Base-by-base conservation (phyloP, 2,329 filamentous ascomycete species). In the Kalaharituber pfeilii region DNA sequence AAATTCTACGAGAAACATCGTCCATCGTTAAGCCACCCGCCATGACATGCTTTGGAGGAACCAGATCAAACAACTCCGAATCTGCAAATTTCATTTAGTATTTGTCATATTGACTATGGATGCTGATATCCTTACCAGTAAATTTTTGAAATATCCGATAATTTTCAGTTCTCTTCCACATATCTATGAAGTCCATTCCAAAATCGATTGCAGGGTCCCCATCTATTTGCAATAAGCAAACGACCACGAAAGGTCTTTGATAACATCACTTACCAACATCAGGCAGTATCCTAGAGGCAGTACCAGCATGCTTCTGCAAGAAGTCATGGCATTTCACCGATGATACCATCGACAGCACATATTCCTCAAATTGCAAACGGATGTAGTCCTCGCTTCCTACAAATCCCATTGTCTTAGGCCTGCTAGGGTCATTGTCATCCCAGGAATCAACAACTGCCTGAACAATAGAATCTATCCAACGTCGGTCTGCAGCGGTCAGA, bases 341-440 rank as follows among this genome's bases (percentile, higher is more conserved):
- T 0, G 88, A 85, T 44, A 96, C 78, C 58, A 98, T 75, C 0
- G 87, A 86, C 24, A 96, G 76, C 5, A 98, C 76, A 66, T 98
- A 98, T 65, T 95, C 88, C 69, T 98, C 91, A 59, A 98, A 98
- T 65, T 96, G 89, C 39, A 95, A 78, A 27, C 91, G 80, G 63
- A 98, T 98, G 65, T 95, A 95, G 66, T 96, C 91, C 69, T 98
- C 91, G 59, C 87, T 95, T 27, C 91, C 91, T 33, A 86, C 81
- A 65, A 95, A 98, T 27, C 88, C 88, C 73, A 95, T 82, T 1
- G 86, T 94, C 64, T 87, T 95, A n/a, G 91, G 91, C 49, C 85
- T 77, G 58, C 80, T 79, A 0, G 91, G 91, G 64, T 96, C 89
- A 3, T 80, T 73, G 42, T 94, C 86, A 66, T 98, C 91, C 91